phyloP scores from a whole-genome alignment of 1,139 yeast genomes.

The Lodderomyces parapsilosis region DNA sequence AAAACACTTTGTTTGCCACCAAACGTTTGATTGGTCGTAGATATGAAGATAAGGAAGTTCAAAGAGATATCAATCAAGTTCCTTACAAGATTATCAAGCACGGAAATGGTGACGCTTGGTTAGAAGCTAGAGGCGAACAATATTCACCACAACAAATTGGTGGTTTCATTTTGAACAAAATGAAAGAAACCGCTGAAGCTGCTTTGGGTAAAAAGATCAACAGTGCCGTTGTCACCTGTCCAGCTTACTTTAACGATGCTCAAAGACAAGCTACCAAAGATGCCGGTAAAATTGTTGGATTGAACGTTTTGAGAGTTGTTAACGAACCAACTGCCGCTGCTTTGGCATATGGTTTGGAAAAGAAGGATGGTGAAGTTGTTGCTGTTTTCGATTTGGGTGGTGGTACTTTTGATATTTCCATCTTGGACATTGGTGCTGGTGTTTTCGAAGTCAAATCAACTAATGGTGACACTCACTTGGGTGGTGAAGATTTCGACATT shows the following conservation, averaged over 20 bases:
- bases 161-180: conserved; percentile 92
- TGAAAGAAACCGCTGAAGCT: conserved; percentile 96
- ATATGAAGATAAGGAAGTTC: conserved; percentile 93
- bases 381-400: conserved; percentile 90
- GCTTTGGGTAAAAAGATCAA: conserved; percentile 78
- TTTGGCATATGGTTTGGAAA: conserved; percentile 93
- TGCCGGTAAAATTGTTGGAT: conserved; percentile 97
- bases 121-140: conserved; percentile 94
- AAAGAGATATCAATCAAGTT: conserved; percentile 93
- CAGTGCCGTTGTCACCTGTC: conserved; percentile 96
- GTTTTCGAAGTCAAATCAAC: conserved; percentile 87
- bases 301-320: conserved; percentile 94
- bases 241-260: conserved; percentile 97
- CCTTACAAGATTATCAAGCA: conserved; percentile 98
- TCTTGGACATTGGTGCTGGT: conserved; percentile 83
- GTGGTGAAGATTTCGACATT: conserved; percentile 92
- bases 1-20: conserved; percentile 95
- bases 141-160: conserved; percentile 96
- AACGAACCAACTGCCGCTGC: conserved; percentile 99
- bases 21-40: conserved; percentile 98
- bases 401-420: conserved; percentile 85
- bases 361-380: conserved; percentile 68
- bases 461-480: conserved; percentile 87
- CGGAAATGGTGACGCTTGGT: conserved; percentile 98
- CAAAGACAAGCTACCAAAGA: conserved; percentile 99